Evolutionary conservation across 768 basidiomycete species (phyloP), one percentile per base, ranked within the genome.

Genomic region (Boletus speciosus): DNA sequence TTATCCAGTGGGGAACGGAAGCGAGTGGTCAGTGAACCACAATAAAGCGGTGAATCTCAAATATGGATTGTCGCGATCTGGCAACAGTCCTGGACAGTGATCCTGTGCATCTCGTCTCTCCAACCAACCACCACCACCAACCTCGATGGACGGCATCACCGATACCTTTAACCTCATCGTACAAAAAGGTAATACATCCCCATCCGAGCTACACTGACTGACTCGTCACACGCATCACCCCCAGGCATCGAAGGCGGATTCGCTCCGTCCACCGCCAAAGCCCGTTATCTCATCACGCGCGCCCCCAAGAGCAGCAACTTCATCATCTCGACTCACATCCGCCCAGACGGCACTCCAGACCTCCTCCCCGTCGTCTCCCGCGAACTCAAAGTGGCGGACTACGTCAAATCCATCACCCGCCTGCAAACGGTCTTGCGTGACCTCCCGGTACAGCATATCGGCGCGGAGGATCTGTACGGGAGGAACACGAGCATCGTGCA

Each of bases 391-490:
- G 31, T 66, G 9, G 49, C 44, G 1, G 61, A 63, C 11, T 41
- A 64, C 34, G 10, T 12, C 23, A 21, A 34, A 0, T n/a, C 37
- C 3, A 44, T 64, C 23, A 10, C 25, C 19, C 14, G 85, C 63
- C 76, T 92, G 32, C 72, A 84, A 36, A 42, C 21, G 5, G 85
- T 90, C 67, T 69, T 92, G 82, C 83, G 63, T 44, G 61, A 1
- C 80, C 83, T 29, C 38, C 66, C 63, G 3, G 10, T 31, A 8
- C 66, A 67, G 42, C 60, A 66, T 32, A 78, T 79, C 0, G 85
- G 84, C 2, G 81, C 79, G 42, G 73, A 86, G 67, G 88, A 92
- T 63, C 84, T 90, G 49, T 92, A 92, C 58, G 84, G 84, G 1
- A 57, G 82, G 58, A 76, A 88, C 66, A 85, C 77, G 9, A 82